Percentiles rank a stretch among this genome's conserved stretches.
These are phyloP conservation scores for Abelmoschus esculentus DNA, from an alignment of 345 rosid species.

Conservation along the genomic window DNA sequence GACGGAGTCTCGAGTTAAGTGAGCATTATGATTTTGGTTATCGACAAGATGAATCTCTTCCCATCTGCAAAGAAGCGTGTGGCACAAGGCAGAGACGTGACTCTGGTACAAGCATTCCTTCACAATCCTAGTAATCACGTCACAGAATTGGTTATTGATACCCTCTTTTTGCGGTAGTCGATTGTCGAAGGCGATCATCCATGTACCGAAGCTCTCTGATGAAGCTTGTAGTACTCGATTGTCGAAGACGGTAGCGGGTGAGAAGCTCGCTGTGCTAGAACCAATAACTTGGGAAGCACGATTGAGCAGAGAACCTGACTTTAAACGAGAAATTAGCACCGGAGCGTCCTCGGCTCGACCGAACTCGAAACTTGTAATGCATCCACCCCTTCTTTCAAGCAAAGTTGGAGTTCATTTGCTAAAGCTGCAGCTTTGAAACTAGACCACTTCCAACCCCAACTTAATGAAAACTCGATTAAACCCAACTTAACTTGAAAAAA, in stretches of 20 bases:
- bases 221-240: conserved; percentile 50
- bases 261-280: conserved; percentile 47
- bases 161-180: conserved; percentile 47
- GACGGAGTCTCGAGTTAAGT: background rate
- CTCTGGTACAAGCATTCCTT: conserved; percentile 73
- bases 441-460: too few species aligned
- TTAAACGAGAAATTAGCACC: conserved; percentile 40
- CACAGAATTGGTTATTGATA: conserved; percentile 48
- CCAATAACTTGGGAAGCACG: conserved; percentile 60
- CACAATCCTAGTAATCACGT: conserved; percentile 45
- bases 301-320: conserved; percentile 55
- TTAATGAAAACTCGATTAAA: too few species aligned
- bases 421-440: too few species aligned
- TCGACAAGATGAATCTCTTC: conserved; percentile 16
- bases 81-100: conserved; percentile 64
- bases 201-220: conserved; percentile 44
- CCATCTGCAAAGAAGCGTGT: conserved; percentile 53
- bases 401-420: too few species aligned
- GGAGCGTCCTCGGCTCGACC: conserved; percentile 70
- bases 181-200: conserved; percentile 40
- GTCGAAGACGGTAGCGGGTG: conserved; percentile 49
- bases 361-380: conserved; percentile 40
- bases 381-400: too few species aligned
- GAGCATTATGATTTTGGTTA: background rate
- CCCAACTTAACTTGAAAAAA: too few species aligned